These are phyloP conservation scores for Apostasia shenzhenica DNA, from an alignment of 106 monocot genomes.

Conservation along the genomic window DNA sequence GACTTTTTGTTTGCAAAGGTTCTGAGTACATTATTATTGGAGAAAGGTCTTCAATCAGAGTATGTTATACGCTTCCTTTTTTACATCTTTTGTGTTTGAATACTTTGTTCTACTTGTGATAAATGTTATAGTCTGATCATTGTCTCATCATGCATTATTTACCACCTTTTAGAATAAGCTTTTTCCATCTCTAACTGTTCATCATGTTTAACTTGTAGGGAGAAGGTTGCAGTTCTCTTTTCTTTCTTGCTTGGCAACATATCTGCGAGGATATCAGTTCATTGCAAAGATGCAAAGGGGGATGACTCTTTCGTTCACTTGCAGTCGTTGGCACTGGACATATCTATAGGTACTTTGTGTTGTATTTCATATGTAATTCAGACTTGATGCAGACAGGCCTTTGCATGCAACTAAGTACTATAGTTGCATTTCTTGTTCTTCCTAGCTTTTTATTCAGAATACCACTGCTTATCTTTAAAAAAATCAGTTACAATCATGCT, in stretches of 20 bases:
- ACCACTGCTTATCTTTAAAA: neutral
- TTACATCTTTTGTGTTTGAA: too few relatives aligned
- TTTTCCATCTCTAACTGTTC: neutral
- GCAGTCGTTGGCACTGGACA: conserved; percentile 25
- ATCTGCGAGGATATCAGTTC: conserved; percentile 11
- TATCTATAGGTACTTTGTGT: conserved; percentile 29
- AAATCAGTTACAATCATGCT: neutral
- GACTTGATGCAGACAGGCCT: neutral
- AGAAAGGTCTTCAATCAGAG: conserved; percentile 47
- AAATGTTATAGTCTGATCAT: neutral
- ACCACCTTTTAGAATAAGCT: neutral
- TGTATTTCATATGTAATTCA: neutral
- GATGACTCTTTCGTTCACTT: conserved; percentile 16
- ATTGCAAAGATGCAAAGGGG: conserved; percentile 3
- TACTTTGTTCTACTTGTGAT: neutral
- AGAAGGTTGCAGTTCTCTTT: conserved; percentile 48
- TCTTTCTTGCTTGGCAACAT: conserved; percentile 47
- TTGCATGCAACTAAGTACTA: neutral
- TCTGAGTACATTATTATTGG: conserved; percentile 20
- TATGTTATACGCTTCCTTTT: conserved; percentile 25
- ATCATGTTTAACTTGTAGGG: conserved; percentile 29
- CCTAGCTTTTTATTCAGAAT: neutral
- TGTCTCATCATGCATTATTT: too few relatives aligned
- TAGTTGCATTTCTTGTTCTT: neutral
- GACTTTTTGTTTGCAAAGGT: conserved; percentile 16